These are phyloP conservation scores for Naganishia vishniacii DNA, from an alignment of 768 basidiomycete species.

Conservation along the genomic window DNA sequence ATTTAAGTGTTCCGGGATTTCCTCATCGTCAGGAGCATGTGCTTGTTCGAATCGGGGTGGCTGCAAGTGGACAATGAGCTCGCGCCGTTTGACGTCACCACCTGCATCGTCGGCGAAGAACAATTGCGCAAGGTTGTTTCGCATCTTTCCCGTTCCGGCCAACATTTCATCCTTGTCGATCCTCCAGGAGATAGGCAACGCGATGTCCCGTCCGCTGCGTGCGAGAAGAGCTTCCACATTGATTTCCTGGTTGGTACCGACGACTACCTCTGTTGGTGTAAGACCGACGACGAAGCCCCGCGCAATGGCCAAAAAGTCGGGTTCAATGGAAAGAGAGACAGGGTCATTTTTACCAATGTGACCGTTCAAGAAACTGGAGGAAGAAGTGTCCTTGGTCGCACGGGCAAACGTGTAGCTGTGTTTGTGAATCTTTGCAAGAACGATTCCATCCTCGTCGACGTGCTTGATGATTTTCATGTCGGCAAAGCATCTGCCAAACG, in stretches of 20 bases:
- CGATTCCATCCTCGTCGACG: slow-evolving; percentile 41
- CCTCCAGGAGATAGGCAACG: slow-evolving; percentile 57
- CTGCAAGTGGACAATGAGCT: slow-evolving; percentile 75
- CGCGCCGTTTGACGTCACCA: slow-evolving; percentile 59
- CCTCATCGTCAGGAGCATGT: slow-evolving; percentile 28
- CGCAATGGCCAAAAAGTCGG: slow-evolving; percentile 73
- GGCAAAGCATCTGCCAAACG: slow-evolving; percentile 58
- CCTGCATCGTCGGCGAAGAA: slow-evolving; percentile 66
- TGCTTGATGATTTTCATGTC: slow-evolving; percentile 64
- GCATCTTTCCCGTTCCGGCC: slow-evolving; percentile 76
- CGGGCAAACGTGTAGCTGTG: slow-evolving; percentile 68
- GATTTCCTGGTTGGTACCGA: slow-evolving; percentile 81
- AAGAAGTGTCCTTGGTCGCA: slow-evolving; percentile 8
- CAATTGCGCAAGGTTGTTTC: slow-evolving; percentile 81
- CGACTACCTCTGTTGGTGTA: slow-evolving; percentile 58
- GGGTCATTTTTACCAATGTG: slow-evolving; percentile 75
- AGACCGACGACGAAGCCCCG: slow-evolving; percentile 77
- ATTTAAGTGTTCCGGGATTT: slow-evolving; percentile 57
- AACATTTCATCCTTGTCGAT: slow-evolving; percentile 91
- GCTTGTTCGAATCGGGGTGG: slow-evolving; percentile 60
- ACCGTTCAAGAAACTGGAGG: slow-evolving; percentile 62
- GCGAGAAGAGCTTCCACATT: slow-evolving; percentile 54
- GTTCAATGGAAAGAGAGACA: slow-evolving; percentile 79
- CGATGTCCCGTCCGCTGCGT: slow-evolving; percentile 40
- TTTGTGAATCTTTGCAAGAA: slow-evolving; percentile 65